A percentile compares a stretch with the other conserved stretches of the same genome.
Conservation (phyloP, 208 protist genomes). For the Crithidia bombi region DNA sequence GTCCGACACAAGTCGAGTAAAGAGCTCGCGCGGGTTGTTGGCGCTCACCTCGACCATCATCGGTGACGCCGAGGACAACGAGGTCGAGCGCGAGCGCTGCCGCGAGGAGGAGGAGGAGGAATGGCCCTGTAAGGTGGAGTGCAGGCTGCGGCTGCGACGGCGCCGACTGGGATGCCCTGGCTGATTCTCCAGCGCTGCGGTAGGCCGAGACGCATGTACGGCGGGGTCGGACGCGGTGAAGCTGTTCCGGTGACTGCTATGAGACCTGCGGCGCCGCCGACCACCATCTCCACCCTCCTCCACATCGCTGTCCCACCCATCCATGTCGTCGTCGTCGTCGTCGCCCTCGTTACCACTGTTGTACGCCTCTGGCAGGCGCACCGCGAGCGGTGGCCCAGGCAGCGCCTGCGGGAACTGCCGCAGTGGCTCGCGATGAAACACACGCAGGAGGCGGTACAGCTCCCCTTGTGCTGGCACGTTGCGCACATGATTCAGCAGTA, state of each 20-base stretch:
- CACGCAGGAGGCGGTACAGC: constrained; percentile 25
- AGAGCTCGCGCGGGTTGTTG: constrained; percentile 11
- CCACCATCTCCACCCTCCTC: not conserved
- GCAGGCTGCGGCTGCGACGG: constrained; percentile 1
- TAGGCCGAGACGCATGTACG: not conserved
- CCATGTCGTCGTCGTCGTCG: not conserved
- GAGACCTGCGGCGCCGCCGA: not conserved
- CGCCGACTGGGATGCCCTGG: not conserved
- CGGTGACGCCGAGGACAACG: not conserved
- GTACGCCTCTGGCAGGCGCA: constrained; percentile 5
- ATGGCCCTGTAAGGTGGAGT: not conserved
- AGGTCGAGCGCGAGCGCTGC: not conserved
- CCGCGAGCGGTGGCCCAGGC: constrained; percentile 16
- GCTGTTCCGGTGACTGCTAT: not conserved
- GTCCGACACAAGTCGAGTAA: constrained; percentile 12
- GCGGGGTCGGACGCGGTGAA: not conserved
- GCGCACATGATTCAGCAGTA: constrained; percentile 21
- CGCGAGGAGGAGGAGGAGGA: not conserved
- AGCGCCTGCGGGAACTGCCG: constrained; percentile 14
- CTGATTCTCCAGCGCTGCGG: not conserved
- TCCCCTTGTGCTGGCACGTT: constrained; percentile 17
- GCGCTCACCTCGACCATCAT: constrained; percentile 21
- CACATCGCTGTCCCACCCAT: not conserved
- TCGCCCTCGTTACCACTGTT: not conserved
- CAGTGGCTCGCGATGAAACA: constrained; percentile 14